A percentile compares a stretch with the other conserved stretches of the same genome.
These are phyloP conservation scores for Ustilago xerochloae DNA, from an alignment of 1,284 basidiomycete genomes.

Conservation along the genomic window DNA sequence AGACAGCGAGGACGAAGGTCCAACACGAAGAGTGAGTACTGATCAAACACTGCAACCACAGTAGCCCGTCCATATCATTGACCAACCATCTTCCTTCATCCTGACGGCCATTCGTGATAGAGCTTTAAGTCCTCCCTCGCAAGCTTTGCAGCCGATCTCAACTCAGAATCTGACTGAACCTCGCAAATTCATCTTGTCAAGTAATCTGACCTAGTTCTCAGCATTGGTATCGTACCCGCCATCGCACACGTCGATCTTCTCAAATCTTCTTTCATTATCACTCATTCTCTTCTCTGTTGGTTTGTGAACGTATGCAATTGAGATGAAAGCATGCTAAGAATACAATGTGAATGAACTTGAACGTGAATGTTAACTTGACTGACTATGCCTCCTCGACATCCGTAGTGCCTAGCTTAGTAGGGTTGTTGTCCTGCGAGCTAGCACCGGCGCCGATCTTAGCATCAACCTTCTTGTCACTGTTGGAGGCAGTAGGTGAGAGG, in stretches of 20 bases:
- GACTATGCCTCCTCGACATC: constrained; percentile 15
- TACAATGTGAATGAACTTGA: constrained; percentile 7
- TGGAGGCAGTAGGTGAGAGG: constrained; percentile 20
- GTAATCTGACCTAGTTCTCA: no score
- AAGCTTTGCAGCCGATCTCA: constrained; percentile 47
- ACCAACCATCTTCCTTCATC: not conserved
- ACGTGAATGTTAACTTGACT: not conserved
- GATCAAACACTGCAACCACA: not conserved
- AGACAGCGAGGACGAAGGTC: constrained; percentile 37
- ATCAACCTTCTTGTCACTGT: constrained; percentile 35
- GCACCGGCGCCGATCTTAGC: constrained; percentile 11
- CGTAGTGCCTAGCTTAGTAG: constrained; percentile 27
- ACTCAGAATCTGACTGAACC: constrained; percentile 39
- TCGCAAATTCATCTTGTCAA: not conserved
- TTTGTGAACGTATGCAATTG: not conserved
- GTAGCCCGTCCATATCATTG: no score
- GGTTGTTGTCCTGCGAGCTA: constrained; percentile 15
- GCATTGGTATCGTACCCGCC: not conserved
- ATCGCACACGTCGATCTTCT: not conserved
- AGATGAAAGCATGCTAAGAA: constrained; percentile 15
- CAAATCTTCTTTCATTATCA: not conserved
- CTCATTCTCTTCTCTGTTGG: not conserved
- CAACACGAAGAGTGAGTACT: constrained; percentile 19
- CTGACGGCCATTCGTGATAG: not conserved
- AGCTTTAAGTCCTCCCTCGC: constrained; percentile 45